phyloP scores from a whole-genome alignment of 768 basidiomycete genomes.

The Auriscalpium orientale region DNA sequence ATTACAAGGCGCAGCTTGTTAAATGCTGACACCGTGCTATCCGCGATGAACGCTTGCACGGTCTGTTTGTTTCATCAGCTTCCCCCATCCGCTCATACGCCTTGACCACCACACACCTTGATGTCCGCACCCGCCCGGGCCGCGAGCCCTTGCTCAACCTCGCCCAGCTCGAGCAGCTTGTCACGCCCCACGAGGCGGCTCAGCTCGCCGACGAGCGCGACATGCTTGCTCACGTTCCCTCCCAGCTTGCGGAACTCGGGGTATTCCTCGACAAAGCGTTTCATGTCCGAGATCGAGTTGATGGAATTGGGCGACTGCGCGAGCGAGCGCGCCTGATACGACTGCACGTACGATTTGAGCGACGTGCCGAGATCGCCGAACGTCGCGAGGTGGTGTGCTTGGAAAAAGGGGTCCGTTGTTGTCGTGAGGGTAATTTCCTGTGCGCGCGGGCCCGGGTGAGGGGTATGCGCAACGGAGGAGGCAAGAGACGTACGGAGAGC shows the following conservation, averaged over 20 bases:
- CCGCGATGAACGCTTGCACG: conserved; percentile 72
- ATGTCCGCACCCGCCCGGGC: conserved; percentile 88
- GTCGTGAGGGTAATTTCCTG: conserved; percentile 94
- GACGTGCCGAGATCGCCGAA: conserved; percentile 95
- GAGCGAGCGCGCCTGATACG: conserved; percentile 81
- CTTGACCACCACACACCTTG: conserved; percentile 41
- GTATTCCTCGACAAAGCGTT: conserved; percentile 94
- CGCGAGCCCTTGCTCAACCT: conserved; percentile 94
- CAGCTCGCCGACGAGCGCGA: conserved; percentile 92
- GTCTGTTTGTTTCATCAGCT: conserved; percentile 36
- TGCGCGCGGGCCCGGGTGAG: not conserved
- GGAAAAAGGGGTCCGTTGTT: conserved; percentile 89
- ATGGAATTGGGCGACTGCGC: conserved; percentile 73
- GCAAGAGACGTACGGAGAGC: conserved; percentile 50
- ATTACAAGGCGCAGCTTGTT: conserved; percentile 89
- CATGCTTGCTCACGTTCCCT: conserved; percentile 98
- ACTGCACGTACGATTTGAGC: conserved; percentile 87
- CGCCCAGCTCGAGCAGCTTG: conserved; percentile 82
- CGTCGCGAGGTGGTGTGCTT: conserved; percentile 81
- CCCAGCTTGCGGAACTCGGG: conserved; percentile 95
- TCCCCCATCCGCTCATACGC: not conserved
- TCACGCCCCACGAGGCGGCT: conserved; percentile 83
- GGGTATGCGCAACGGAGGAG: not conserved
- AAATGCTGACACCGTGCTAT: conserved; percentile 58
- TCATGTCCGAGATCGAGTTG: conserved; percentile 96